Conservation (phyloP, 495 filamentous ascomycete genomes). For the Cudoniella acicularis region DNA sequence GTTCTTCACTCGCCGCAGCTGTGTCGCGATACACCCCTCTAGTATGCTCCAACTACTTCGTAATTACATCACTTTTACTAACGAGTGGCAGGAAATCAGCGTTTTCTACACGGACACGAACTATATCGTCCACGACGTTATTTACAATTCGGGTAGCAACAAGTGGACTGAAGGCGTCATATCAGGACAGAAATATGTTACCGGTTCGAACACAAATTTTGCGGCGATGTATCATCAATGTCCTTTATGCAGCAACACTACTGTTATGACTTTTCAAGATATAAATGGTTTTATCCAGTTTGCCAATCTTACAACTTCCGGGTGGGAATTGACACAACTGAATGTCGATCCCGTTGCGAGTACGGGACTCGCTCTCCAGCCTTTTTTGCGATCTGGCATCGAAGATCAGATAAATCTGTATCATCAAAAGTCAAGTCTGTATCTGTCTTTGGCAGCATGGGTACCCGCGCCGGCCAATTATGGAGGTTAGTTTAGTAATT, state of each 20-base stretch:
- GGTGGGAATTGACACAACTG: slow-evolving; percentile 24
- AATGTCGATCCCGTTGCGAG: slow-evolving; percentile 13
- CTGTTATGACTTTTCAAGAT: slow-evolving; percentile 24
- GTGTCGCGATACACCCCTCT: slow-evolving; percentile 22
- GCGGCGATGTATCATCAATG: slow-evolving; percentile 27
- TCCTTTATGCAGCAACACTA: slow-evolving; percentile 21
- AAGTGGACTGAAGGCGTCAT: slow-evolving; percentile 18
- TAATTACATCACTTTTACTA: neutral
- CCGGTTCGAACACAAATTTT: slow-evolving; percentile 20
- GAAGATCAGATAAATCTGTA: slow-evolving; percentile 23
- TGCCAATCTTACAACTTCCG: slow-evolving; percentile 21
- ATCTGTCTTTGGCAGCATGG: slow-evolving; percentile 20
- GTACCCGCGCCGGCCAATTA: neutral
- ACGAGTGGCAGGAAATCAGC: slow-evolving; percentile 18
- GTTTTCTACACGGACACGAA: slow-evolving; percentile 25
- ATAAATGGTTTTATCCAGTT: slow-evolving; percentile 24
- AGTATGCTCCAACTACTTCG: slow-evolving; percentile 3
- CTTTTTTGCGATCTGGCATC: slow-evolving; percentile 4
- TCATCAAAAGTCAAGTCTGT: slow-evolving; percentile 17
- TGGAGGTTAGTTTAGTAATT: slow-evolving; percentile 6
- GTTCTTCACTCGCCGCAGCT: slow-evolving; percentile 25
- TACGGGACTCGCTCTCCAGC: slow-evolving; percentile 26
- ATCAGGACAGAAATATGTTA: slow-evolving; percentile 15
- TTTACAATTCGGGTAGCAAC: slow-evolving; percentile 10
- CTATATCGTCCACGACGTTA: slow-evolving; percentile 24